Evolutionary conservation across 495 filamentous ascomycete species (phyloP).

Genomic region (Penicillium angulare): DNA sequence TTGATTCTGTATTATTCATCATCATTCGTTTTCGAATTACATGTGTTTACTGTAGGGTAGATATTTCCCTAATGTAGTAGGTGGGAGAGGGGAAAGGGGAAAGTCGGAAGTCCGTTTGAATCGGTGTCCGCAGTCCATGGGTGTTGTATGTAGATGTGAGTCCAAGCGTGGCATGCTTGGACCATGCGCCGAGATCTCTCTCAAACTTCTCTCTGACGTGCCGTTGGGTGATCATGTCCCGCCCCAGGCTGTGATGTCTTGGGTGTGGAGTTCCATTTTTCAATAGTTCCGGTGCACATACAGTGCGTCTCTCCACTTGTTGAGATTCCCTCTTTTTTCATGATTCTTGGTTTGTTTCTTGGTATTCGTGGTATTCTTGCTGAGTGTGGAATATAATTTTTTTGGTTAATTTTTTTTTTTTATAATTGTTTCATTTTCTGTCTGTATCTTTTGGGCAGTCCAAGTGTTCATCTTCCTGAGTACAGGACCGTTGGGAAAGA

Average conservation of each 20-base stretch:
- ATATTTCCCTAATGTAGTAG: too few relatives aligned
- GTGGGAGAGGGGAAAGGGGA: too few relatives aligned
- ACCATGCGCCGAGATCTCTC: constrained; percentile 1
- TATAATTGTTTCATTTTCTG: neutral
- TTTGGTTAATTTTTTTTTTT: neutral
- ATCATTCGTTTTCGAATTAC: neutral
- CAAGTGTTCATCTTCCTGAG: neutral
- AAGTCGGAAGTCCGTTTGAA: too few relatives aligned
- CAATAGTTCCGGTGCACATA: constrained; percentile 18
- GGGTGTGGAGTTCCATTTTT: constrained; percentile 15
- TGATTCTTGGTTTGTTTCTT: neutral
- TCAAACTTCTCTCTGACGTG: too few relatives aligned
- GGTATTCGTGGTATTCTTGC: too few relatives aligned
- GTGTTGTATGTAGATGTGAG: too few relatives aligned
- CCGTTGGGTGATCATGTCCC: constrained; percentile 14
- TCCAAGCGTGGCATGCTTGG: neutral
- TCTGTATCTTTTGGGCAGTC: neutral
- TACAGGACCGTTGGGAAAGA: neutral
- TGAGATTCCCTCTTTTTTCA: neutral
- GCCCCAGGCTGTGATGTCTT: neutral
- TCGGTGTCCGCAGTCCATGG: too few relatives aligned
- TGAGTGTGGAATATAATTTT: too few relatives aligned
- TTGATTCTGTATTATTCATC: neutral
- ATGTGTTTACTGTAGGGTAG: too few relatives aligned
- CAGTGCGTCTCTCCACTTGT: neutral